phyloP scores from a whole-genome alignment of 2,329 filamentous ascomycete genomes.

The Penicillium sclerotiorum region DNA sequence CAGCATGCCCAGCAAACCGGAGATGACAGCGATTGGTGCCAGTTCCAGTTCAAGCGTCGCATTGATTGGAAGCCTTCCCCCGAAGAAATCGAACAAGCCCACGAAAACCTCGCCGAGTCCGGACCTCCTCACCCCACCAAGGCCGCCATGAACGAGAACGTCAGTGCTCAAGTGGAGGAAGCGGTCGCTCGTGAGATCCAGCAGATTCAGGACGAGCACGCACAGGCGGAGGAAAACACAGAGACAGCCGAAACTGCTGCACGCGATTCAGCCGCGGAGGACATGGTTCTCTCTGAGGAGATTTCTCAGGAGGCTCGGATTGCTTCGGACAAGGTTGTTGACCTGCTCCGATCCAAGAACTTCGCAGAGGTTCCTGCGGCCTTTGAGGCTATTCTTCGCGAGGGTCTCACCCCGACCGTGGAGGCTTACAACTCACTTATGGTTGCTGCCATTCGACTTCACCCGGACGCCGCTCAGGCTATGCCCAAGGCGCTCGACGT shows the following conservation, averaged over 20 bases:
- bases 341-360: constrained; percentile 70
- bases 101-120: constrained; percentile 28
- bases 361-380: constrained; percentile 87
- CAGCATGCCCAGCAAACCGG: constrained; percentile 73
- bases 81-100: constrained; percentile 40
- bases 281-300: constrained; percentile 47
- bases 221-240: constrained; percentile 44
- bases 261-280: constrained; percentile 30
- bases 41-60: constrained; percentile 84
- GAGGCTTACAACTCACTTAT: constrained; percentile 91
- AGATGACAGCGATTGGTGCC: constrained; percentile 81
- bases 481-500: constrained; percentile 91
- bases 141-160: constrained; percentile 50
- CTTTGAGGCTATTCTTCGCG: constrained; percentile 86
- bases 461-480: constrained; percentile 76
- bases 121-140: constrained; percentile 63
- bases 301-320: constrained; percentile 65
- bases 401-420: constrained; percentile 77
- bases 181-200: constrained; percentile 79
- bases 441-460: constrained; percentile 79
- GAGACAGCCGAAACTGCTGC: constrained; percentile 33
- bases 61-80: constrained; percentile 79
- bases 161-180: constrained; percentile 79
- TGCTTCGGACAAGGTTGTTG: constrained; percentile 77
- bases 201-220: constrained; percentile 59